phyloP scores from a whole-genome alignment of 495 filamentous ascomycete genomes.

The Achaetomiella virescens region DNA sequence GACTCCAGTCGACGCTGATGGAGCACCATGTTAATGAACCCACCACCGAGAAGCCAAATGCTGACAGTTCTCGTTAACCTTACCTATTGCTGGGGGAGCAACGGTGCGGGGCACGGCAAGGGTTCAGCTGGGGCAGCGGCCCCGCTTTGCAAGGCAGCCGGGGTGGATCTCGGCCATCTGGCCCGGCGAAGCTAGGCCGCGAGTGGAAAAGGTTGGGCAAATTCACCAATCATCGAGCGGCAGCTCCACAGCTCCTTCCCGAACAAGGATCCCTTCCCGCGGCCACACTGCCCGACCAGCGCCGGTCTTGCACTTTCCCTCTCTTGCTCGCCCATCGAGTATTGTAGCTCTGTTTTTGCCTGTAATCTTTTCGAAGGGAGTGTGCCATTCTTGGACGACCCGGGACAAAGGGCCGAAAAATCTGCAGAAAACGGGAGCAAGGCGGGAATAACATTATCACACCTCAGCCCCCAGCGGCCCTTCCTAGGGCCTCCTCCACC shows the following conservation, averaged over 20 bases:
- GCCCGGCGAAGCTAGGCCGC: slow-evolving; percentile 15
- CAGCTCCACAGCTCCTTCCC: slow-evolving; percentile 7
- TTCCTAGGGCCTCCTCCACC: not conserved
- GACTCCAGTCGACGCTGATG: no score
- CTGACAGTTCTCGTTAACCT: not conserved
- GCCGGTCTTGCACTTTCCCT: not conserved
- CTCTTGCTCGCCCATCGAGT: not conserved
- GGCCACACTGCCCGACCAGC: not conserved
- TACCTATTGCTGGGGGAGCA: not conserved
- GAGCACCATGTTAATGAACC: not conserved
- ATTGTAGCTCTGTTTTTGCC: not conserved
- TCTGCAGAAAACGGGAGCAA: not conserved
- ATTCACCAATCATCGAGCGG: slow-evolving; percentile 16
- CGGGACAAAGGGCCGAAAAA: slow-evolving; percentile 7
- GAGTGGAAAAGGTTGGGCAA: not conserved
- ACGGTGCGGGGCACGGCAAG: not conserved
- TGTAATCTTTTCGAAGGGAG: not conserved
- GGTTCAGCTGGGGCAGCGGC: not conserved
- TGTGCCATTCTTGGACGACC: not conserved
- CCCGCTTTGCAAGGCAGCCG: slow-evolving; percentile 4
- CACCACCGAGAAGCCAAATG: not conserved
- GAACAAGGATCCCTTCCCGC: slow-evolving; percentile 3
- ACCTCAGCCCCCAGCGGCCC: not conserved
- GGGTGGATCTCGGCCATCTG: slow-evolving; percentile 11
- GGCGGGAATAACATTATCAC: not conserved